Base-by-base conservation (phyloP, 148 eudicot species). In the Hydrangea macrophylla region DNA sequence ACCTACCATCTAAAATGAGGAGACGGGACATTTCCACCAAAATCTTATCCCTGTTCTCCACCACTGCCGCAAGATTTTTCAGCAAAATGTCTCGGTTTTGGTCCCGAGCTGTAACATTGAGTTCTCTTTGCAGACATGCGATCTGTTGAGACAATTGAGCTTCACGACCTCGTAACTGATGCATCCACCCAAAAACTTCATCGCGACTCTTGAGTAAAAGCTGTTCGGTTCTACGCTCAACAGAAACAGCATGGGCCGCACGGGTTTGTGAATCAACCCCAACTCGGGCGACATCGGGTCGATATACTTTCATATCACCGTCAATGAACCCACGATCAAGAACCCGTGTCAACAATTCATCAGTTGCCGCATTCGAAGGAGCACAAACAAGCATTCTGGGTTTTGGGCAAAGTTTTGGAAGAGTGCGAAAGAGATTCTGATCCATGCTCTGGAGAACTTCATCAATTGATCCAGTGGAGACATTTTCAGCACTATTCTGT, bases 311-410 rank as follows among this genome's bases (percentile, higher is more conserved):
- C 97, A 91, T 94, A 84, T 94, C 99, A 33, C 99, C 99, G 64
- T 94, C 99, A 57, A 94, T 89, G 61, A 94, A 94, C 50, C 99
- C 99, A 67, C 97, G 99, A 70, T 87, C 99, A 69, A 94, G 96
- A 61, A 94, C 99, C 73, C 99, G 96, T 3, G 96, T 33, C 55
- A 94, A 92, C 36, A 94, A 77, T 74, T 94, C 99, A 74, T 94
- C 99, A 15, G 99, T 94, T 12, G 99, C 99, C 66, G 99, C 99
- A 77, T 94, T 94, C 39, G 99, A 94, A 51, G 97, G 99, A 62
- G 99, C 99, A 78, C 99, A 94, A 9, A 94, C 99, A 22, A 94
- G 97, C 99, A 94, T 94, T 71, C 97, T 85, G 27, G 99, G 99
- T 80, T 94, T 94, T 2, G 99, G 99, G 73, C 97, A 94, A 15